phyloP scores from a whole-genome alignment of 257 asterid species.

The Solanum boliviense region DNA sequence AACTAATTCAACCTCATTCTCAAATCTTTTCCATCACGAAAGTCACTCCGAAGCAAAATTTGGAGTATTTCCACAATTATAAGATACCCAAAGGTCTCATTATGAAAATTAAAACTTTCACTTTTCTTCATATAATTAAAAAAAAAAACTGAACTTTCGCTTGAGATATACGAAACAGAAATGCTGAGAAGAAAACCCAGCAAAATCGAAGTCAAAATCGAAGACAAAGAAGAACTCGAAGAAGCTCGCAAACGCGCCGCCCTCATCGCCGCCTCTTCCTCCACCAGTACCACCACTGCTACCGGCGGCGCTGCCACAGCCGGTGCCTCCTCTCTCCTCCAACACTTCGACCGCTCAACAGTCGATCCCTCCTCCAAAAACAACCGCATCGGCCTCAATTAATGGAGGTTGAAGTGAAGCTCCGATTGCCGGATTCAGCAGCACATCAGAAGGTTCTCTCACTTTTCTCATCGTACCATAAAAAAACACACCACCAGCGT shows the following conservation, averaged over 20 bases:
- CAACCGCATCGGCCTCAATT: conserved; percentile 75
- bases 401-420: conserved; percentile 91
- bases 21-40: neutral
- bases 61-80: no score
- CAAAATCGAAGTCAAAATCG: conserved; percentile 65
- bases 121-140: neutral
- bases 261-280: conserved; percentile 21
- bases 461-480: conserved; percentile 44
- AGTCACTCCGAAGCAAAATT: neutral
- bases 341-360: conserved; percentile 68
- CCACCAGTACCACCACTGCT: neutral
- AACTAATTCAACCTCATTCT: neutral
- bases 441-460: conserved; percentile 52
- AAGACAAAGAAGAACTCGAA: conserved; percentile 84
- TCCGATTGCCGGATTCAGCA: conserved; percentile 44
- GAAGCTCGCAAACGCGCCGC: conserved; percentile 68
- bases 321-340: conserved; percentile 60
- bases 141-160: neutral
- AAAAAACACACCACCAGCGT: conserved; percentile 60
- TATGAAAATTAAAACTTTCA: neutral
- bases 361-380: conserved; percentile 58
- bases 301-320: conserved; percentile 15
- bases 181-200: conserved; percentile 89
- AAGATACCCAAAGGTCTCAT: neutral
- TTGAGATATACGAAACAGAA: conserved; percentile 5